Base-by-base conservation (phyloP, 441 rosid genomes). In the Capsella rubella region DNA sequence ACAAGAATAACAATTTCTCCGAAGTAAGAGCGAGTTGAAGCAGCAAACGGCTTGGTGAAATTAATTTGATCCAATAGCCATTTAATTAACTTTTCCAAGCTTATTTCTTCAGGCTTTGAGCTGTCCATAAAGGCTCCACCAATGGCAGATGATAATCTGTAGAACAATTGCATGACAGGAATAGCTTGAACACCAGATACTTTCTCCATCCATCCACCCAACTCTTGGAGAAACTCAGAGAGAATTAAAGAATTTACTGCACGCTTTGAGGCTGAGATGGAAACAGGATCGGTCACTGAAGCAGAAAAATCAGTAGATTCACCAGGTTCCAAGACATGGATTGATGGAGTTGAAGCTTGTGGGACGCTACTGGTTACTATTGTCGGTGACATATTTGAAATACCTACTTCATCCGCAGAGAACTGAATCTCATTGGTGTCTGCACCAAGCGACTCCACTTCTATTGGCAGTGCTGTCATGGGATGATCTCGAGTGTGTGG, bases 401-500 rank as follows among this genome's bases (percentile, higher is more conserved):
- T 89, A 85, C 81, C 86, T 55, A 67, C 84, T 79, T 91, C 95
- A 80, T 87, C 97, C 4, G 92, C 75, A 37, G 98, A 82, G 85
- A 89, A 91, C 80, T 89, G 98, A 76, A 90, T 86, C 70, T 92
- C 98, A 83, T 82, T 87, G 60, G 90, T 90, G 82, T 90, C 94
- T 59, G 90, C 93, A 80, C 95, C 97, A 69, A 95, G 82, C 59
- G 99, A 84, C 75, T 97, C 99, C 71, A 82, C 90, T 82, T 97
- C 99, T 78, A 97, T 95, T 73, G 98, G 97, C 77, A 97, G 88
- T 39, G 97, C 99, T 52, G 95, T 92, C 99, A 97, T 92, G 31
- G 86, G 92, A 86, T 97, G 99, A 82, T 92, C 98, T 83, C 95
- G 87, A 74, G 97, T 88, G 84, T 96, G 99, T 27, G 99, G 99